A percentile compares a stretch with the other conserved stretches of the same genome.
These are phyloP conservation scores for Dichotomopilus funicola DNA, from an alignment of 2,329 filamentous ascomycete genomes.

Conservation along the genomic window DNA sequence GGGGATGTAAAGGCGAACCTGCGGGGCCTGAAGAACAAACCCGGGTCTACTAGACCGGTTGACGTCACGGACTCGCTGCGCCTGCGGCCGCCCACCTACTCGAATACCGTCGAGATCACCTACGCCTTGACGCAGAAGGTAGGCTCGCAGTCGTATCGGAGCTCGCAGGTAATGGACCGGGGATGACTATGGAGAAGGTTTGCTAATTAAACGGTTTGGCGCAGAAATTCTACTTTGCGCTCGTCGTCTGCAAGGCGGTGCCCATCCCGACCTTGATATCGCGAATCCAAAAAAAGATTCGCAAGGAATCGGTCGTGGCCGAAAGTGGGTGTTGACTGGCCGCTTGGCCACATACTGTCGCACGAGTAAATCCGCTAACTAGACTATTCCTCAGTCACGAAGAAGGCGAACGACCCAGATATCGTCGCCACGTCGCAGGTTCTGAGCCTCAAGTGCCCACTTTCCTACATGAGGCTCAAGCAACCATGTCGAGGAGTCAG, in stretches of 20 bases:
- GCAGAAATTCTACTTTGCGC: slow-evolving; percentile 65
- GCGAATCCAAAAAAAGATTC: slow-evolving; percentile 66
- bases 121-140: slow-evolving; percentile 90
- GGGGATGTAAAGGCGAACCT: slow-evolving; percentile 89
- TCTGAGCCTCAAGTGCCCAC: slow-evolving; percentile 85
- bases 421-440: slow-evolving; percentile 83
- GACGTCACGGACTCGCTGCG: slow-evolving; percentile 78
- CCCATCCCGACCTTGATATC: slow-evolving; percentile 65
- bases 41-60: slow-evolving; percentile 86
- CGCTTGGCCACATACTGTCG: neutral
- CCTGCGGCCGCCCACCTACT: slow-evolving; percentile 59
- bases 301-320: slow-evolving; percentile 71
- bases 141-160: slow-evolving; percentile 9
- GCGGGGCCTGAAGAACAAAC: slow-evolving; percentile 90
- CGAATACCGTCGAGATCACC: slow-evolving; percentile 75
- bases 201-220: neutral
- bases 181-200: slow-evolving; percentile 11
- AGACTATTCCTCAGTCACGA: slow-evolving; percentile 53
- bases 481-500: slow-evolving; percentile 71
- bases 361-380: too few relatives aligned
- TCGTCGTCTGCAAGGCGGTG: slow-evolving; percentile 69
- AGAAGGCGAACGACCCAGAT: slow-evolving; percentile 77
- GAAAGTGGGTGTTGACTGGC: slow-evolving; percentile 57
- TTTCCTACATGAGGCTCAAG: slow-evolving; percentile 76
- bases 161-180: slow-evolving; percentile 13